Evolutionary conservation across 306 rosid genomes (phyloP), one percentile per base, ranked within the genome.

Genomic region (Luffa acutangula): DNA sequence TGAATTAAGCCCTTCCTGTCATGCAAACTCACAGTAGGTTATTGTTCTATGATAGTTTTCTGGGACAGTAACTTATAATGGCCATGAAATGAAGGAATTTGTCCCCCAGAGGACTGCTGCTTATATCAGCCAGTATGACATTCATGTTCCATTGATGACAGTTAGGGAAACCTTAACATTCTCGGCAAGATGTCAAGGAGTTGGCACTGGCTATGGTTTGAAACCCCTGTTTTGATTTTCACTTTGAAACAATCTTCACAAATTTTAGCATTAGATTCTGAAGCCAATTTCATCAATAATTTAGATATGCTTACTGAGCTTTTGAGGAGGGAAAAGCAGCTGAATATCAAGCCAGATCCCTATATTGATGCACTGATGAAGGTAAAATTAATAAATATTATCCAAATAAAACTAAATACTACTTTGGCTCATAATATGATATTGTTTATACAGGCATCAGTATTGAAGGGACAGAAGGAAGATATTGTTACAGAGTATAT

Each of bases 101-200:
- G 91, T 90, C 7, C 90, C 95, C 1, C 91, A 90, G 75, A 89
- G 92, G 83, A 90, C 97, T 48, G 84, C 95, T 33, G 96, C 97
- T 4, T 92, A 92, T 79, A 89, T 90, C 20, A 85, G 90, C 80
- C 97, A 92, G 83, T 46, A 89, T 84, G 97, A 92, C 87, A 86
- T 90, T 80, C 97, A 90, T 57, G 54, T 88, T 34, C 92, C 91
- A 76, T 91, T 89, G 76, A 79, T 92, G 91, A 92, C 97, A 2
- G 97, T 92, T 1, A 84, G 97, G 84, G 96, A 92, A 88, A 92
- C 97, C 49, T 78, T 92, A 85, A 89, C 87, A 43, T 92, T 92
- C 88, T 92, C 97, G 4, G 97, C 97, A 71, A 90, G 91, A 84
- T 89, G 92, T 62, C 97, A 92, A 89, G 97, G 97, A 60, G 91